These are phyloP conservation scores for Trifolium fragiferum DNA, from an alignment of 306 rosid species.

Conservation along the genomic window DNA sequence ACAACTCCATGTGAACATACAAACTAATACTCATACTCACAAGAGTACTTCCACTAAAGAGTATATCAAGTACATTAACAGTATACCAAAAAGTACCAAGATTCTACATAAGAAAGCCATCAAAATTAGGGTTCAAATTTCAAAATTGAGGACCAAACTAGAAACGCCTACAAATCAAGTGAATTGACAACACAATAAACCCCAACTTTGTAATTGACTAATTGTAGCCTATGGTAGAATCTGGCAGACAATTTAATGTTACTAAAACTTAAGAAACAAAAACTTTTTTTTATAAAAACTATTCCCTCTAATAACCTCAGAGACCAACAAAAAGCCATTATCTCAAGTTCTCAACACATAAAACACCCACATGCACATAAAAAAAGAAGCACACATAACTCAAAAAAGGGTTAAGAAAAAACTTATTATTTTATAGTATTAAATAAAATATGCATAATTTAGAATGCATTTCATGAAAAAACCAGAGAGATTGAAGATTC, in stretches of 20 bases:
- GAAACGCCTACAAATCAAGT: slow-evolving; percentile 31
- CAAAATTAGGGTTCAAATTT: slow-evolving; percentile 37
- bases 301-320: slow-evolving; percentile 16
- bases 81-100: not conserved
- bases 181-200: slow-evolving; percentile 36
- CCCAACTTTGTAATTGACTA: slow-evolving; percentile 21
- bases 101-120: slow-evolving; percentile 14
- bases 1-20: slow-evolving; percentile 30
- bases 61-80: slow-evolving; percentile 11
- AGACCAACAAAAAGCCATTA: slow-evolving; percentile 5
- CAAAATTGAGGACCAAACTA: slow-evolving; percentile 31
- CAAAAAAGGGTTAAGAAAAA: slow-evolving; percentile 9
- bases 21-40: not conserved
- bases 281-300: too few species aligned
- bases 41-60: not conserved
- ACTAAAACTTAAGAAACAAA: not conserved
- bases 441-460: not conserved
- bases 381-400: slow-evolving; percentile 14
- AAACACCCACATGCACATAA: slow-evolving; percentile 46
- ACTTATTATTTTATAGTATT: not conserved
- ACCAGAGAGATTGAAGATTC: slow-evolving; percentile 16
- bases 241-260: slow-evolving; percentile 32
- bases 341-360: slow-evolving; percentile 9
- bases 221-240: not conserved
- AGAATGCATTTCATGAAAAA: slow-evolving; percentile 34